Conservation (phyloP, 2,329 filamentous ascomycete species). For the Verticillium tricorpus region DNA sequence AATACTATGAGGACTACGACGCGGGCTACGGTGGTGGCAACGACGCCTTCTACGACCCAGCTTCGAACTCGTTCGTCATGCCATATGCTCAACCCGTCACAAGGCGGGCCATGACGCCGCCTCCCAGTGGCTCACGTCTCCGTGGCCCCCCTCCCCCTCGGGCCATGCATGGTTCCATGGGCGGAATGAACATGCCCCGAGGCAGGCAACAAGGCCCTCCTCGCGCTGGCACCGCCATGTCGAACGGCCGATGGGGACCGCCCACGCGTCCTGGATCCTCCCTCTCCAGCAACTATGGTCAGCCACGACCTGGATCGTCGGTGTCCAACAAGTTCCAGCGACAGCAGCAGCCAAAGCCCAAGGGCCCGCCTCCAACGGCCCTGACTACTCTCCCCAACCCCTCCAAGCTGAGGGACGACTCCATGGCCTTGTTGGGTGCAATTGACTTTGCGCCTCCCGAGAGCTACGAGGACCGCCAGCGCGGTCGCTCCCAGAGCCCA, state of each 20-base stretch:
- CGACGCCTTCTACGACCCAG: conserved; percentile 58
- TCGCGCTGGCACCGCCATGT: conserved; percentile 40
- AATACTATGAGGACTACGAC: conserved; percentile 75
- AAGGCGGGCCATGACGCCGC: conserved; percentile 93
- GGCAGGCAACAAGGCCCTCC: conserved; percentile 57
- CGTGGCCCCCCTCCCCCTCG: conserved; percentile 35
- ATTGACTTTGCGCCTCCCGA: conserved; percentile 84
- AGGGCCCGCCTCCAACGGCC: conserved; percentile 64
- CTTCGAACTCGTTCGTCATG: conserved; percentile 68
- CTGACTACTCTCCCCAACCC: conserved; percentile 80
- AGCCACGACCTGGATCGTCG: conserved; percentile 60
- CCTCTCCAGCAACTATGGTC: conserved; percentile 28
- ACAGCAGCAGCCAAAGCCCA: conserved; percentile 37
- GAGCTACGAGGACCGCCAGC: conserved; percentile 59
- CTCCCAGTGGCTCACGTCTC: conserved; percentile 55
- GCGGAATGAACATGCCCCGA: conserved; percentile 37
- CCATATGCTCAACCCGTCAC: conserved; percentile 81
- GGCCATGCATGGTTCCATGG: conserved; percentile 41
- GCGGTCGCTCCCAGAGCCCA: conserved; percentile 64
- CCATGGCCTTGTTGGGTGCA: conserved; percentile 61
- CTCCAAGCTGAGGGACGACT: conserved; percentile 76
- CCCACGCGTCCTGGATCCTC: conserved; percentile 26
- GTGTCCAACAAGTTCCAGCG: conserved; percentile 46
- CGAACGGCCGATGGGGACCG: conserved; percentile 20
- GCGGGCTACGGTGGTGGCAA: conserved; percentile 55